Evolutionary conservation across 768 basidiomycete species (phyloP), one percentile per base, ranked within the genome.

Genomic region (Boletus subcaerulescens): DNA sequence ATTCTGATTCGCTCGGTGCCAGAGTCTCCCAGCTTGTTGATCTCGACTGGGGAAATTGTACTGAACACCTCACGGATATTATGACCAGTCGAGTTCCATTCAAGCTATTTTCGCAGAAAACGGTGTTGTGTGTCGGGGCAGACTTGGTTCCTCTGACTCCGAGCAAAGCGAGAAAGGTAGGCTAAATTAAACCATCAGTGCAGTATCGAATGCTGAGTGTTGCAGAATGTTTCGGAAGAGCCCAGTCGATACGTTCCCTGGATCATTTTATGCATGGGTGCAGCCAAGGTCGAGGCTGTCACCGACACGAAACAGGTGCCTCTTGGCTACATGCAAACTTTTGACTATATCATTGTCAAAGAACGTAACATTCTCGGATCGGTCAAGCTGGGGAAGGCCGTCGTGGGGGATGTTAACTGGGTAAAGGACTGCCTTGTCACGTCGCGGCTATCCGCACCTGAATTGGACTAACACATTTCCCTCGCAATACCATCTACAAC

Each of bases 211-310:
- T 24, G 17, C 20, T 43, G 36, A 20, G 17, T 29, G 22, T 41
- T 26, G 44, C 51, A 75, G 72, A 64, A 53, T 47, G 13, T 36
- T 9, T 17, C 56, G 2, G 71, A 71, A 18, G 74, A 75, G 56
- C 74, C 74, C 10, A 76, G 73, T 54, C 77, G 76, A 60, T 74
- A 65, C 44, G 80, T 83, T 59, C 82, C 79, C 22, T 82, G 81
- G 48, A 87, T 94, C 56, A 79, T 92, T 35, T 69, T 91, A 41
- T 81, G 82, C 31, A 90, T 94, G 84, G 91, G 92, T 1, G 90
- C 93, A 0, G 70, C 73, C 8, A 74, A 71, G 13, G 86, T 95
- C 44, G 87, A 91, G 67, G 83, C 84, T 3, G 80, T 85, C 29
- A 68, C 73, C 9, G 79, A 83, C n/a, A 31, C 71, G 10, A 75